Conservation (phyloP, 495 filamentous ascomycete genomes). For the Evernia prunastri region DNA sequence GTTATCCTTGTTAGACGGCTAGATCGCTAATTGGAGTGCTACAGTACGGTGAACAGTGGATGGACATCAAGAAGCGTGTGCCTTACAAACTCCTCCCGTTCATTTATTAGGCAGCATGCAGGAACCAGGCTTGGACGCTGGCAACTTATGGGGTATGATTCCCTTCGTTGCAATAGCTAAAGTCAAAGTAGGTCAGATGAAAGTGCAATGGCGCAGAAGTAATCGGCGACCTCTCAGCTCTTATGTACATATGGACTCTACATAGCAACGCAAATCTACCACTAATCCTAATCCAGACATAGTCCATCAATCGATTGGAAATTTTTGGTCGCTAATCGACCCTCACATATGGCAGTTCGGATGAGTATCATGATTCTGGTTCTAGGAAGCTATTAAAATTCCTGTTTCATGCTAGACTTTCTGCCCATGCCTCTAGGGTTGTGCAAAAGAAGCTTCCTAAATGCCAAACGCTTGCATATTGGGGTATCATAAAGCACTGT, state of each 20-base stretch:
- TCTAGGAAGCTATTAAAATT: neutral
- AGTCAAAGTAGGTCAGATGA: neutral
- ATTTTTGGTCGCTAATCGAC: neutral
- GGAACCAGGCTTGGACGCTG: neutral
- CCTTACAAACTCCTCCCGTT: conserved; percentile 39
- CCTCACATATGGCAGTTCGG: neutral
- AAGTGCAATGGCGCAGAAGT: neutral
- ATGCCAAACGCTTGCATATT: neutral
- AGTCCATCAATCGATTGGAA: neutral
- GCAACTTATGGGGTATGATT: neutral
- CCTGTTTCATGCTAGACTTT: neutral
- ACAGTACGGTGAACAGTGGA: conserved; percentile 41
- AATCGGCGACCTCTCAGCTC: neutral
- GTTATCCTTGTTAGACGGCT: neutral
- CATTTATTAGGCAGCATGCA: conserved; percentile 15
- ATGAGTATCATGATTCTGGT: neutral
- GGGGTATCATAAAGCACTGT: conserved; percentile 1
- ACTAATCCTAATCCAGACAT: too few species aligned
- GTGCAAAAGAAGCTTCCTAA: neutral
- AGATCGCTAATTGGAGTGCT: neutral
- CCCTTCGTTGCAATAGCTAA: neutral
- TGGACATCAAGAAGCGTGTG: conserved; percentile 39
- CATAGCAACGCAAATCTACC: neutral
- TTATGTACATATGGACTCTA: neutral
- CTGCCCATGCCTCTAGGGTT: neutral